These are phyloP conservation scores for Beauveria pseudobassiana DNA, from an alignment of 2,329 filamentous ascomycete genomes.

Conservation along the genomic window DNA sequence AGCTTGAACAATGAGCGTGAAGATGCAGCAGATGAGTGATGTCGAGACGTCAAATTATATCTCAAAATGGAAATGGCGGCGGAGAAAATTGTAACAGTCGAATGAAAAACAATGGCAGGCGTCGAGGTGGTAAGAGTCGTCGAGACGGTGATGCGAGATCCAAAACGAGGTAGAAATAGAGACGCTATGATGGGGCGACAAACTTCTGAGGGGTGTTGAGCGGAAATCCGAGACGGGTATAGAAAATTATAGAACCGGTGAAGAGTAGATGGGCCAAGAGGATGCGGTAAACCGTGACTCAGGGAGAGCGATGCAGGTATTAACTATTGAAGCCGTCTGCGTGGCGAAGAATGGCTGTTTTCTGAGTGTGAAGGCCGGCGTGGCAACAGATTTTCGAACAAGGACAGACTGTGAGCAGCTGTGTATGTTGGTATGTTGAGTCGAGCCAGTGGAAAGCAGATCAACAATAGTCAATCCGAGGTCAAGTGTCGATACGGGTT, in stretches of 20 bases:
- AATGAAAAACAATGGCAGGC: not conserved
- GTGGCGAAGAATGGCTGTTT: not conserved
- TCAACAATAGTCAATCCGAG: not conserved
- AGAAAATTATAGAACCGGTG: constrained; percentile 26
- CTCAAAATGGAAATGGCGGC: not conserved
- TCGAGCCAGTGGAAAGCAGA: not conserved
- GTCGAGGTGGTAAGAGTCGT: not conserved
- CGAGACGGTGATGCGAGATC: constrained; percentile 3
- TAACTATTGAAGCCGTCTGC: not conserved
- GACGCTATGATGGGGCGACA: not conserved
- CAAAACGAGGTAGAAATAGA: constrained; percentile 7
- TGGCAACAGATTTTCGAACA: not conserved
- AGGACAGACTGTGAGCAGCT: not conserved
- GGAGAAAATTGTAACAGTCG: not conserved
- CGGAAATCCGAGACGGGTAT: not conserved
- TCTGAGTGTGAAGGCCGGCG: not conserved
- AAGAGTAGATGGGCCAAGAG: constrained; percentile 16
- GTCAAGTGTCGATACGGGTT: not conserved
- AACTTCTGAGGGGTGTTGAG: not conserved
- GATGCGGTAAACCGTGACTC: not conserved
- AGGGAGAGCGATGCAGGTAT: not conserved
- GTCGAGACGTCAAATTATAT: constrained; percentile 10
- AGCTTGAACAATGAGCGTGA: not conserved
- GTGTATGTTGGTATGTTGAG: not conserved
- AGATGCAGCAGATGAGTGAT: not conserved